phyloP scores from a whole-genome alignment of 164 flowering plant species.

The Tetracentron sinense region DNA sequence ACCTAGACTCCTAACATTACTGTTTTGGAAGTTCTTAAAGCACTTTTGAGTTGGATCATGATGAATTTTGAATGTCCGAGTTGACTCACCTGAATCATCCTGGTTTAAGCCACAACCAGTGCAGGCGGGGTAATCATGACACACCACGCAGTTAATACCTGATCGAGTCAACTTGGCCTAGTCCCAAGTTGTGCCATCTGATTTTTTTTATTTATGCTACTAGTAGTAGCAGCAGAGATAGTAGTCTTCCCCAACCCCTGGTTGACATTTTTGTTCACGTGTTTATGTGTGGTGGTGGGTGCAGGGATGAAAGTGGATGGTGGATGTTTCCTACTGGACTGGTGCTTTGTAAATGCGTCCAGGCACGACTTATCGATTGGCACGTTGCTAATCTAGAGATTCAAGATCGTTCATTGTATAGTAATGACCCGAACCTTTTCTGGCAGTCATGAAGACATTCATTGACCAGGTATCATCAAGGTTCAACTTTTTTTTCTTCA shows the following conservation, averaged over 20 bases:
- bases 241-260: neutral
- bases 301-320: conserved; percentile 99
- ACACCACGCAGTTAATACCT: too few relatives aligned
- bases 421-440: conserved; percentile 72
- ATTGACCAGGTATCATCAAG: conserved; percentile 16
- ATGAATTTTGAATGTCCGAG: too few relatives aligned
- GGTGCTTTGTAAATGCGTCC: conserved; percentile 82
- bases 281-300: conserved; percentile 6
- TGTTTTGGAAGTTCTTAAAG: too few relatives aligned
- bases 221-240: neutral
- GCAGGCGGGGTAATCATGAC: too few relatives aligned
- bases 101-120: too few relatives aligned
- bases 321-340: conserved; percentile 92
- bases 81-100: too few relatives aligned
- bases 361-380: conserved; percentile 83
- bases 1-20: too few relatives aligned
- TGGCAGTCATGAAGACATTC: conserved; percentile 75
- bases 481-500: neutral
- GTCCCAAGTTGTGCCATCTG: too few relatives aligned
- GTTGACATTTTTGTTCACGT: neutral
- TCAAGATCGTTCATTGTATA: conserved; percentile 95
- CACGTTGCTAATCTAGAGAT: conserved; percentile 98
- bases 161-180: too few relatives aligned
- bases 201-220: too few relatives aligned
- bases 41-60: too few relatives aligned